Evolutionary conservation across 257 asterid genomes (phyloP).

Genomic region (Hygrophila difformis): DNA sequence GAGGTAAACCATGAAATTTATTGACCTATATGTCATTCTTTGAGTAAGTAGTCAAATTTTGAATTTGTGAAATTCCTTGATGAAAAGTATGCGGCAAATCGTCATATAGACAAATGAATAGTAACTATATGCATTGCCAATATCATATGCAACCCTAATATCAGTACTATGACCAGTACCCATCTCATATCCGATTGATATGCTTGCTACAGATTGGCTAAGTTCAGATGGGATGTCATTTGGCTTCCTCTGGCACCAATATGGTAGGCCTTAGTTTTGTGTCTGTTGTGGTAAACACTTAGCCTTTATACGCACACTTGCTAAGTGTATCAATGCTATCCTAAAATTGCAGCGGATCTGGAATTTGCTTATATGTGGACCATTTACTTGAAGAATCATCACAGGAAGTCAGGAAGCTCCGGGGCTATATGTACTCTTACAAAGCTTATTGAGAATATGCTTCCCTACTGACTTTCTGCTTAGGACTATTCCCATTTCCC

Average conservation of each 20-base stretch:
- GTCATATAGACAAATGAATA: not conserved
- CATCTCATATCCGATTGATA: not conserved
- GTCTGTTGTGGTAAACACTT: not conserved
- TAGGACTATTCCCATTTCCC: slow-evolving; percentile 2
- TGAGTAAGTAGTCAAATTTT: not conserved
- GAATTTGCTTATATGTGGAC: slow-evolving; percentile 72
- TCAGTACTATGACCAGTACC: too few relatives aligned
- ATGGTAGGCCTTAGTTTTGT: slow-evolving; percentile 34
- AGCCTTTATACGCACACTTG: not conserved
- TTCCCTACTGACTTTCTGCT: not conserved
- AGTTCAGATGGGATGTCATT: slow-evolving; percentile 74
- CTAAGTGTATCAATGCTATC: slow-evolving; percentile 13
- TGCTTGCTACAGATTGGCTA: slow-evolving; percentile 58
- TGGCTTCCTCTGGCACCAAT: slow-evolving; percentile 89
- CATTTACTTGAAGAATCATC: slow-evolving; percentile 60
- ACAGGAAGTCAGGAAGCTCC: slow-evolving; percentile 75
- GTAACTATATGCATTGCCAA: too few relatives aligned
- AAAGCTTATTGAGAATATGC: slow-evolving; percentile 43
- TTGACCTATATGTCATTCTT: slow-evolving; percentile 2
- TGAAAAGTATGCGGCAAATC: not conserved
- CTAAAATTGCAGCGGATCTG: slow-evolving; percentile 48
- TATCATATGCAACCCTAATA: too few relatives aligned
- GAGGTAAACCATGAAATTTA: slow-evolving; percentile 35
- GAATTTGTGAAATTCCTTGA: not conserved
- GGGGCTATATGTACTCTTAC: slow-evolving; percentile 76